Evolutionary conservation across 345 rosid genomes (phyloP).

Genomic region (rapeseed (Brassica napus)): DNA sequence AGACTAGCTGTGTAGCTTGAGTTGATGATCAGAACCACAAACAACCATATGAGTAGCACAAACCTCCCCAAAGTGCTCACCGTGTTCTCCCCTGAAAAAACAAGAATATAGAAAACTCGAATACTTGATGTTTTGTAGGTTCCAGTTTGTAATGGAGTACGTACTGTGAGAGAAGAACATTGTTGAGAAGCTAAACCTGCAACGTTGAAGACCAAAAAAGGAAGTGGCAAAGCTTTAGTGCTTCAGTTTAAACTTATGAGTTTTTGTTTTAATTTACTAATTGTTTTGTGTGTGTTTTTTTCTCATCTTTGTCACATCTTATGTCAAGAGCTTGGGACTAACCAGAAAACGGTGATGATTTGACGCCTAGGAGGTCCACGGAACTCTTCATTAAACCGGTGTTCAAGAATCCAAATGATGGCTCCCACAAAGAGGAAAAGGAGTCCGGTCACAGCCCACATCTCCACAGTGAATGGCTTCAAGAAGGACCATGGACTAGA

Average conservation of each 20-base stretch:
- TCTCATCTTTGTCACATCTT: background rate
- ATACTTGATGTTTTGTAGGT: background rate
- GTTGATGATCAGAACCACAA: constrained; percentile 88
- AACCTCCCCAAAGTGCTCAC: constrained; percentile 77
- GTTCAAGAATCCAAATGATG: constrained; percentile 97
- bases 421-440: constrained; percentile 86
- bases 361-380: constrained; percentile 90
- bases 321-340: constrained; percentile 34
- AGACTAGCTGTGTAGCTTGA: constrained; percentile 99
- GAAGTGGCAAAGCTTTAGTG: constrained; percentile 24
- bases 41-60: constrained; percentile 89
- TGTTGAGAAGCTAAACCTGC: constrained; percentile 99
- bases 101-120: background rate
- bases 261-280: background rate
- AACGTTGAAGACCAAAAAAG: constrained; percentile 36
- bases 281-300: background rate
- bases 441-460: constrained; percentile 86
- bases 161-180: constrained; percentile 96
- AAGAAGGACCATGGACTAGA: constrained; percentile 94
- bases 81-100: constrained; percentile 81
- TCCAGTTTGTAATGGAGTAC: constrained; percentile 36
- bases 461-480: constrained; percentile 73
- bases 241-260: background rate
- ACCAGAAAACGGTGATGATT: constrained; percentile 69
- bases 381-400: constrained; percentile 75